Base-by-base conservation (phyloP, 2,329 filamentous ascomycete species). In the Cercospora sp. region DNA sequence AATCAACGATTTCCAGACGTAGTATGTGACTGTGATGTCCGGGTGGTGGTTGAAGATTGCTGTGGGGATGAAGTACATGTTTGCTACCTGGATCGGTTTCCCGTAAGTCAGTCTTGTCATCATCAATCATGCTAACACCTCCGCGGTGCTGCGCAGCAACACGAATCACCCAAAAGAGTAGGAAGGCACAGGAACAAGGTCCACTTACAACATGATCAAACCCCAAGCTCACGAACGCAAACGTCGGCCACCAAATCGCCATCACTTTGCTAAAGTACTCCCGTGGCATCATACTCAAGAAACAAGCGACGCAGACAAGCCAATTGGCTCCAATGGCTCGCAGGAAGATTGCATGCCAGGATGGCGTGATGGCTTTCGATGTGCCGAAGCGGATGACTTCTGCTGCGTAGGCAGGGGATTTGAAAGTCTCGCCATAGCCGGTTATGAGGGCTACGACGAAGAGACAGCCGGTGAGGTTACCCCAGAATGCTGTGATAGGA, bases 1-100 rank as follows among this genome's bases (percentile, higher is more conserved):
- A 36, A 87, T 83, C 69, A 87, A 82, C 0, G 81, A 83, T 72
- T 87, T 87, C 84, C 84, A 87, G 69, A 88, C 84, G 66, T 87
- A 88, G 48, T 86, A 77, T 0, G 81, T 79, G 0, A 85, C 80
- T 0, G 77, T 81, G 23, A 87, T 77, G 0, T 83, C 80, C 0
- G 83, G 79, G 0, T 79, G 77, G 0, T 84, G 73, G 30, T 65
- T 63, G 77, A 81, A 87, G 39, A 88, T 86, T 0, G 79, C 84
- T 57, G 86, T 73, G 0, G 85, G 83, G 6, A 77, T 65, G 60
- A 75, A 74, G 64, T 75, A 74, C 71, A 63, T 63, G 61, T 63
- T 63, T 4, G 61, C 61, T 2, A 61, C 59, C 59, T 39, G 18
- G 33, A 59, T 36, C n/a, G 28, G n/a, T 48, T 48, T 23, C 42